Base-by-base conservation (phyloP, 1,284 basidiomycete genomes). In the Heterobasidion parviporum region DNA sequence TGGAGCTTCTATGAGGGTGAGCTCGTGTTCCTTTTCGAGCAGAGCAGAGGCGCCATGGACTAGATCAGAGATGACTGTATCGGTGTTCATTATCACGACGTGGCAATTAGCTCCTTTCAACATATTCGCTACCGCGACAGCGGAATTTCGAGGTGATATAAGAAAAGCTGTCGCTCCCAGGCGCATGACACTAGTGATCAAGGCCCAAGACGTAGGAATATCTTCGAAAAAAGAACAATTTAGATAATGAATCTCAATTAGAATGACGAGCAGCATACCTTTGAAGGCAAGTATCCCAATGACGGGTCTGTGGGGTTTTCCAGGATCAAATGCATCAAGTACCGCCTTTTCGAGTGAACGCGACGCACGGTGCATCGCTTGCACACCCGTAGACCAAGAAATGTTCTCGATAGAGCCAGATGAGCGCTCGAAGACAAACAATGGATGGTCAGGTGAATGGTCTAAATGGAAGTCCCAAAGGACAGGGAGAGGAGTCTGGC, bases 131-230 rank as follows among this genome's bases (percentile, higher is more conserved):
- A 67, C 50, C 14, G 63, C 67, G 8, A 57, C 50, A 7, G 65
- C 53, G 1, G 65, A 66, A 54, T 68, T 68, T 8, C 65, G 59
- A 15, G 62, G 58, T 4, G 67, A 68, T 34, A 68, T 58, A 3
- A 56, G 61, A 51, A 68, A 67, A 10, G 54, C 49, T 6, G 56
- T 53, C 50, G 53, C 60, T 10, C 65, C 65, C 10, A 63, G 54
- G 16, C 60, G 57, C n/a, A 62, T 49, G 34, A 62, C 55, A 20
- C 62, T 63, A 9, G 54, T 45, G 10, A 61, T 32, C 20, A 52
- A 44, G 2, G 60, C 54, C 16, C 56, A 59, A 35, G 53, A 62
- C 6, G 62, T 58, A 51, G 63, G 57, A 15, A 61, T 57, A 48
- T 66, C 65, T 61, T 38, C 18, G 38, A 41, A 12, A n/a, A 1